Percentiles rank a stretch among this genome's conserved stretches.
Conservation (phyloP, 768 basidiomycete genomes). For the Boletus subparvulus region DNA sequence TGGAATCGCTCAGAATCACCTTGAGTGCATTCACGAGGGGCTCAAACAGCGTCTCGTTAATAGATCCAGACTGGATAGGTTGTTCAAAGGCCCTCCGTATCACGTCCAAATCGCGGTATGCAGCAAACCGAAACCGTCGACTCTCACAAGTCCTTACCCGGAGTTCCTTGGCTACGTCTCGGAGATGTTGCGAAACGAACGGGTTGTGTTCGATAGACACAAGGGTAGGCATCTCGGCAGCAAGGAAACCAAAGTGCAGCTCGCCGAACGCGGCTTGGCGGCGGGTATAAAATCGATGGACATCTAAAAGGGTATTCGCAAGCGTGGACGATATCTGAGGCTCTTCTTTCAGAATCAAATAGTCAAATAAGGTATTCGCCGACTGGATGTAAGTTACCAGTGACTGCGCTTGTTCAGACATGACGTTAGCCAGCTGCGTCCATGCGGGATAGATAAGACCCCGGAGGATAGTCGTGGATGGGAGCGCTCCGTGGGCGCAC, state of each 20-base stretch:
- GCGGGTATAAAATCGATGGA: slow-evolving; percentile 69
- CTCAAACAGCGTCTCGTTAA: slow-evolving; percentile 54
- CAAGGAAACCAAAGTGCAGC: slow-evolving; percentile 62
- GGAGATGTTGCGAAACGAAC: slow-evolving; percentile 49
- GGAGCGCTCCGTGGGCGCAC: slow-evolving; percentile 63
- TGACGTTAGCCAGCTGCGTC: slow-evolving; percentile 51
- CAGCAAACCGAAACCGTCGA: slow-evolving; percentile 70
- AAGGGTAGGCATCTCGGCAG: slow-evolving; percentile 63
- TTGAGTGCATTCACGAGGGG: slow-evolving; percentile 66
- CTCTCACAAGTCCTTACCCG: slow-evolving; percentile 60
- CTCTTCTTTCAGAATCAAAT: slow-evolving; percentile 56
- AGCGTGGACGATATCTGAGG: slow-evolving; percentile 38
- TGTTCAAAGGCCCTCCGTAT: slow-evolving; percentile 69
- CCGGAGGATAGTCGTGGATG: slow-evolving; percentile 67
- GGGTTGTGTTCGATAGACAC: slow-evolving; percentile 68
- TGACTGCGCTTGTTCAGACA: slow-evolving; percentile 38
- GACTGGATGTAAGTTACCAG: slow-evolving; percentile 55
- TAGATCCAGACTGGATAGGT: slow-evolving; percentile 49
- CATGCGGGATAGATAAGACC: slow-evolving; percentile 82
- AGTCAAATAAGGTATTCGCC: slow-evolving; percentile 61
- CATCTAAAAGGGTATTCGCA: slow-evolving; percentile 56
- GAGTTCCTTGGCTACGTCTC: slow-evolving; percentile 48
- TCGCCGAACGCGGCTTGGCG: slow-evolving; percentile 66
- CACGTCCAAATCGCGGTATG: slow-evolving; percentile 71
- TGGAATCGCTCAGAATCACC: slow-evolving; percentile 61